Evolutionary conservation across 1,284 basidiomycete genomes (phyloP).

Genomic region (Violaceomyces palustris): DNA sequence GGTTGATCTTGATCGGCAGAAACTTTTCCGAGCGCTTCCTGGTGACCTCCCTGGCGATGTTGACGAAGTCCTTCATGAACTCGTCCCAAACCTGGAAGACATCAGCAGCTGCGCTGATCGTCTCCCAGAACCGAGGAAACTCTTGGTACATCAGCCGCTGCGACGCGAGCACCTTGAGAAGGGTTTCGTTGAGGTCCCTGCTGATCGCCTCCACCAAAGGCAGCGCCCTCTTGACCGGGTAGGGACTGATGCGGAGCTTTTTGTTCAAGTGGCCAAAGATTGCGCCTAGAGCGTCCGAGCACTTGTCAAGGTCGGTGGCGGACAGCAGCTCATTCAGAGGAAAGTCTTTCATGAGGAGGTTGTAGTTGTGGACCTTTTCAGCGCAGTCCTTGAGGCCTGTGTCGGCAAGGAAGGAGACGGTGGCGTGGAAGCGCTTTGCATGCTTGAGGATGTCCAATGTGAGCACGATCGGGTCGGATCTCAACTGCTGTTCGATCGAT

Average conservation of each 20-base stretch:
- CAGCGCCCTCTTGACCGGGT: slow-evolving; percentile 88
- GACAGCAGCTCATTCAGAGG: slow-evolving; percentile 92
- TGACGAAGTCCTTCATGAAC: slow-evolving; percentile 94
- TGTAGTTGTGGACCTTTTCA: slow-evolving; percentile 61
- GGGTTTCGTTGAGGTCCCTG: slow-evolving; percentile 89
- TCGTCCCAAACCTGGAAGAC: slow-evolving; percentile 97
- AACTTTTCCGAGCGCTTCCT: slow-evolving; percentile 87
- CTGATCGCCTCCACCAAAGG: slow-evolving; percentile 97
- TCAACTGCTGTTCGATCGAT: slow-evolving; percentile 82
- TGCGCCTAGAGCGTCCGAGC: slow-evolving; percentile 76
- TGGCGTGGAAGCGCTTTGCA: slow-evolving; percentile 94
- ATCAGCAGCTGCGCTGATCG: slow-evolving; percentile 68
- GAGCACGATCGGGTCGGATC: slow-evolving; percentile 81
- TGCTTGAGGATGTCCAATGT: slow-evolving; percentile 92
- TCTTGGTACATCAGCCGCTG: slow-evolving; percentile 88
- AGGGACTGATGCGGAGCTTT: slow-evolving; percentile 74
- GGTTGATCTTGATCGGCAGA: slow-evolving; percentile 90
- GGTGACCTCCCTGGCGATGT: slow-evolving; percentile 90
- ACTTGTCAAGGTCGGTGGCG: slow-evolving; percentile 90
- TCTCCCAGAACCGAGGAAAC: slow-evolving; percentile 85
- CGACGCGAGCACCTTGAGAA: slow-evolving; percentile 81
- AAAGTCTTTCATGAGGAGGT: slow-evolving; percentile 97
- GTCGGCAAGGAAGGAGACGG: slow-evolving; percentile 95
- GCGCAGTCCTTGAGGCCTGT: slow-evolving; percentile 75
- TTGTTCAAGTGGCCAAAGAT: slow-evolving; percentile 94